Base-by-base conservation (phyloP, 1,284 basidiomycete species). In the Ceratobasidium sp. region DNA sequence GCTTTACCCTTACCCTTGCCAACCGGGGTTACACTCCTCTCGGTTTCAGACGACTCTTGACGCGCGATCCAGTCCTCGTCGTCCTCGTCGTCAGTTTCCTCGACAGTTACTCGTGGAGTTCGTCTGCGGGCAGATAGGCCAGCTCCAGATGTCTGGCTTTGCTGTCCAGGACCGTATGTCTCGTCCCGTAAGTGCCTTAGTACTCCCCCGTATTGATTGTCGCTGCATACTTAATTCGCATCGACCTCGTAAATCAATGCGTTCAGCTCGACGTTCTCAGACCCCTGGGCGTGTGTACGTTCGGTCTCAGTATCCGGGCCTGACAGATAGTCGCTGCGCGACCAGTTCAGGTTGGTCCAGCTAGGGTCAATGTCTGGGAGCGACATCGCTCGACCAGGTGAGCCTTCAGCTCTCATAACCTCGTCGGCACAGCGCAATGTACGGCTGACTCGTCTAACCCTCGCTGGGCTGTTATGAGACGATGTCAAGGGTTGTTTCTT, bases 11-110 rank as follows among this genome's bases (percentile, higher is more conserved):
- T 31, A 3, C 3, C 8, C 22, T n/a, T 17, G 13, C 6, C 15
- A 3, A 27, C 45, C 12, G 20, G n/a, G 1, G 25, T 12, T 15
- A n/a, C 22, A 22, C 20, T 27, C 31, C n/a, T 10, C 35, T 25
- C 34, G n/a, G n/a, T 40, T 3, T n/a, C 34, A 13, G 3, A 4
- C 3, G 22, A 6, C 4, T 4, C 3, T 15, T 5, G 3, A 12
- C 34, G n/a, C n/a, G n/a, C n/a, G n/a, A n/a, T n/a, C n/a, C n/a
- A n/a, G n/a, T n/a, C n/a, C n/a, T n/a, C n/a, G 34, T 22, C n/a
- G 12, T 56, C 54, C 22, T 57, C 40, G 34, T 56, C 54, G 17
- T 35, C 54, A 4, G 32, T 25, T 4, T 40, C 57, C 15, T 60
- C 43, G 7, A 60, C 27, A 10, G 15, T 20, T 3, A 47, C 57